Conservation (phyloP, 73 alveolate species). For the Blepharisma japonicum region DNA sequence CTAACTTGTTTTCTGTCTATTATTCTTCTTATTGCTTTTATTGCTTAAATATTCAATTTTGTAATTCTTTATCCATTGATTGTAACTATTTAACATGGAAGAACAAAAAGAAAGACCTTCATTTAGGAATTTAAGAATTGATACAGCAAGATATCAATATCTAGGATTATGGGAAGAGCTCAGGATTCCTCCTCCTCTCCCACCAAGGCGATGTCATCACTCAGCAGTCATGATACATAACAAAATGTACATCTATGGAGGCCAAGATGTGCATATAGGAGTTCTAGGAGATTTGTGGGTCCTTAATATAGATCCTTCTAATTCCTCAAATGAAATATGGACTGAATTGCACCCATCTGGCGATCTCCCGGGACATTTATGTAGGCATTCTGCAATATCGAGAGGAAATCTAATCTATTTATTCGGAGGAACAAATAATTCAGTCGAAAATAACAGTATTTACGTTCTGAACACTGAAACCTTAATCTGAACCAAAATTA, state of each 20-base stretch:
- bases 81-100: too few species aligned
- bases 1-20: too few species aligned
- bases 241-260: slow-evolving; percentile 18
- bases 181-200: slow-evolving; percentile 1
- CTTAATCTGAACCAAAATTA: not conserved
- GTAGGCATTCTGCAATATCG: slow-evolving; percentile 4
- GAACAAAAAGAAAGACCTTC: too few species aligned
- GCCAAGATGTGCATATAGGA: slow-evolving; percentile 15
- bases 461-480: not conserved
- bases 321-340: not conserved
- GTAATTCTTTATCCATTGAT: too few species aligned
- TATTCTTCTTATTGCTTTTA: too few species aligned
- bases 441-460: not conserved
- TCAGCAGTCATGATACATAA: slow-evolving; percentile 2
- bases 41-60: too few species aligned
- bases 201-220: slow-evolving; percentile 25
- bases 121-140: not conserved
- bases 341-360: not conserved
- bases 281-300: slow-evolving; percentile 18
- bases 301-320: not conserved
- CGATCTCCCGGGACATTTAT: slow-evolving; percentile 1
- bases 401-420: not conserved
- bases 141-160: not conserved
- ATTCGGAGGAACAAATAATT: not conserved
- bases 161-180: slow-evolving; percentile 21